Evolutionary conservation across 2,329 filamentous ascomycete species (phyloP).

Genomic region (Trichoderma lentiforme): DNA sequence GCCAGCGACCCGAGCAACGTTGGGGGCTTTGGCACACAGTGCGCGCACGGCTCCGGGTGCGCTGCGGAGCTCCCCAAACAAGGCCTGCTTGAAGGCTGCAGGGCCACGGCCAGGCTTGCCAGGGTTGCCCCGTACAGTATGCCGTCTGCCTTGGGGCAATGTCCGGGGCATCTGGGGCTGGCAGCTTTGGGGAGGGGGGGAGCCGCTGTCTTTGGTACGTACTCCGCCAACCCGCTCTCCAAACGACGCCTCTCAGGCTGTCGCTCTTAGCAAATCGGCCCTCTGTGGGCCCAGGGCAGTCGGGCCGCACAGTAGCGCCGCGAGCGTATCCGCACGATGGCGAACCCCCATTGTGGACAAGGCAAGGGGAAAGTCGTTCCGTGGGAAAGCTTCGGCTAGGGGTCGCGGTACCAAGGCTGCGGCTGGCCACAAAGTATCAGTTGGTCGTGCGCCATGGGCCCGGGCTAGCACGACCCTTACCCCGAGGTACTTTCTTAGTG

Average conservation of each 20-base stretch:
- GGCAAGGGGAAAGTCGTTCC: slow-evolving; percentile 1
- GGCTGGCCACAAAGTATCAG: neutral
- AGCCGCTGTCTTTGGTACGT: neutral
- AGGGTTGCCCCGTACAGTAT: neutral
- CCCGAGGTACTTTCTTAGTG: slow-evolving; percentile 6
- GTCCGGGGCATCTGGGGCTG: slow-evolving; percentile 16
- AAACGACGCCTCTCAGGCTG: neutral
- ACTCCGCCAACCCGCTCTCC: neutral
- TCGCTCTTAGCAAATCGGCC: slow-evolving; percentile 1
- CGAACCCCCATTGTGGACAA: slow-evolving; percentile 13
- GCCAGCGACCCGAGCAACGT: slow-evolving; percentile 10
- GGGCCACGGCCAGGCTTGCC: neutral
- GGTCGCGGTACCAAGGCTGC: neutral
- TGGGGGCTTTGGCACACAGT: slow-evolving; percentile 8
- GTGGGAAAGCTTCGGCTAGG: slow-evolving; percentile 4
- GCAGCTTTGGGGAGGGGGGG: neutral
- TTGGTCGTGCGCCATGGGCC: neutral
- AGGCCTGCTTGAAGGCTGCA: neutral
- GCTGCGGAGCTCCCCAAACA: slow-evolving; percentile 18
- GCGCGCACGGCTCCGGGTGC: neutral
- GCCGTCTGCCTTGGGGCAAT: neutral
- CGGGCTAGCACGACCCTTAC: neutral
- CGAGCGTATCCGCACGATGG: slow-evolving; percentile 17
- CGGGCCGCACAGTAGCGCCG: slow-evolving; percentile 24
- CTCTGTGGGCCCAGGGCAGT: slow-evolving; percentile 12